Base-by-base conservation (phyloP, 495 filamentous ascomycete species). In the Lepraria neglecta region DNA sequence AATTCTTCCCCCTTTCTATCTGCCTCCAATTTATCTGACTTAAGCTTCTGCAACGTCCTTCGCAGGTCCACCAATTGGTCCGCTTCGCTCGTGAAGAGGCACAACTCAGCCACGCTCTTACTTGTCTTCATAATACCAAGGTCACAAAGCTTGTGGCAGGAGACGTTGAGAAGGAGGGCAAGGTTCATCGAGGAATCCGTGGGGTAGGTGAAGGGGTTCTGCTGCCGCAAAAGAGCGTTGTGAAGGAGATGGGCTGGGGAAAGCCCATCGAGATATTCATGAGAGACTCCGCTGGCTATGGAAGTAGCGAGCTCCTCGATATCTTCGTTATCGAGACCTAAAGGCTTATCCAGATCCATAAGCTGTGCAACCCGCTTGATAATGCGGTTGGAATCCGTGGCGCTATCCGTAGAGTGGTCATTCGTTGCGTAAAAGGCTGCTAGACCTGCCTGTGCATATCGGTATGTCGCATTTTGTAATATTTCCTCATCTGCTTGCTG, bases 401-500 rank as follows among this genome's bases (percentile, higher is more conserved):
- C 66, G 3, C 82, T 80, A 31, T 85, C 77, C 6, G 72, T 59
- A 9, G 83, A 84, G 21, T 79, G 75, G 17, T 85, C 81, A 3
- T 84, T 68, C 44, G 86, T 83, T 15, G 86, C 75, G 68, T 94
- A 95, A 15, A 91, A 79, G 52, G 85, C 77, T 27, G 89, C 87
- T 43, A 95, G 73, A 0, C 82, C 87, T 10, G 88, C 78, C 64
- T 89, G 87, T 6, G 83, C 86, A 69, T 92, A 96, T 58, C 80
- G 77, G 50, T 70, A 68, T 40, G 83, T 78, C 9, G 91, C 72
- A 56, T 81, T 71, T 44, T 74, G 74, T 38, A 76, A 74, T 15
- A 81, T 76, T 3, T 83, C 75, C 12, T 83, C 78, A 47, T 78
- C 72, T 7, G 85, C 57, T 68, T 78, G 78, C 44, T 68, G 64